Evolutionary conservation across 2,329 filamentous ascomycete genomes (phyloP), one percentile per base, ranked within the genome.

Genomic region (Volutella citrinella): DNA sequence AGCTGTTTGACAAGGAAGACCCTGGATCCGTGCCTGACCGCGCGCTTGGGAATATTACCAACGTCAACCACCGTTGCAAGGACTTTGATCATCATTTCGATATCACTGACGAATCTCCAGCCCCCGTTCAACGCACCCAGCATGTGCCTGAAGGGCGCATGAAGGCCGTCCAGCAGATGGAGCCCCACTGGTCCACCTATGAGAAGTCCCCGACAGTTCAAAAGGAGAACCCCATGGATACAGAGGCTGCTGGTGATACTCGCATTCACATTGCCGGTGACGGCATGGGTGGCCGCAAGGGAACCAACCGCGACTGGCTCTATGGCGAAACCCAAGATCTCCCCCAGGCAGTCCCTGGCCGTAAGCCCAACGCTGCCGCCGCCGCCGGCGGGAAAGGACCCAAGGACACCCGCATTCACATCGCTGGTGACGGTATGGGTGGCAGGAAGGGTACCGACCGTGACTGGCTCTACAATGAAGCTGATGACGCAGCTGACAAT

Each of bases 31-130:
- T 50, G 3, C 55, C 63, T 10, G 61, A 65, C 30, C 51, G 65
- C 11, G 62, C 82, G 9, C 70, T 87, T 10, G 75, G 74, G 30
- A 79, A 82, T 50, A 78, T 87, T 36, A 85, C 83, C 42, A 87
- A 91, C 61, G 72, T 82, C 38, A 78, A 81, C 54, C 77, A 82
- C 59, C 83, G 87, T 35, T 73, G 71, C 54, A 87, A 90, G 61
- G 78, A 87, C 57, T 90, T 94, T 49, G 80, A 81, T 30, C 63
- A 80, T 14, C 87, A 95, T 51, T 95, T 89, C 68, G 71, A 72
- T 32, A 82, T 94, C 67, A 71, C 73, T 7, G 88, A 95, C 56
- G 69, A 79, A 24, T 78, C 79, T 40, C 78, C 80, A 20, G 65
- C 64, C 9, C 59, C 68, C 34, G 48, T 61, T 21, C 61, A 59